Evolutionary conservation across 345 rosid genomes (phyloP), one percentile per base, ranked within the genome.

Genomic region (Hibiscus mutabilis): DNA sequence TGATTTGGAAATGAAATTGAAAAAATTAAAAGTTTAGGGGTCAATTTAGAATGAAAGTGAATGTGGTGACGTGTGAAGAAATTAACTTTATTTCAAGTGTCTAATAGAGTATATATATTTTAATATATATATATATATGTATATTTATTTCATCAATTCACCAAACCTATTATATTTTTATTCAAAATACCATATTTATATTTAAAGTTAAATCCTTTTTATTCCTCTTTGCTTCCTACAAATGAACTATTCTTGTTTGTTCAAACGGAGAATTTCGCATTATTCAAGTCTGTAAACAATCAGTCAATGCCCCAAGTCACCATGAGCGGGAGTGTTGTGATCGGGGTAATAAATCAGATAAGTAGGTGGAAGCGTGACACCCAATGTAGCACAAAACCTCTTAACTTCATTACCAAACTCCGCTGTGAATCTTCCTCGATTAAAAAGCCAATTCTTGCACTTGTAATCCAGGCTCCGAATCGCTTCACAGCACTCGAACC

Each of bases 331-430:
- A 22, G 55, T 51, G 42, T 7, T 6, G 42, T 37, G 42, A 7
- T 37, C 7, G 1, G 69, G 69, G 14, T 22, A 15, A 52, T 66
- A 66, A 66, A 66, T 27, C 2, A 11, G 71, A 49, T 49, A 27
- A 29, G 59, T 67, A 0, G 71, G 71, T 4, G 71, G 42, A 49
- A 67, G 71, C 18, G 71, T 27, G 25, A 67, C 13, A 7, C 71
- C 71, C 2, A 27, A 29, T 3, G 9, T 2, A 27, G 58, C 59
- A 29, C 71, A 67, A 49, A 8, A 27, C 1, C 16, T 15, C n/a
- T 67, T 67, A 16, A 67, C 16, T 29, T n/a, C 59, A n/a, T 67
- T 31, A 16, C 71, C 71, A 10, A 49, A 51, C 37, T 27, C 11
- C 0, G 71, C 10, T 9, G 42, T 49, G 24, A 49, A 67, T n/a